phyloP scores from a whole-genome alignment of 2,329 filamentous ascomycete genomes.

The Phyllosticta capitalensis region DNA sequence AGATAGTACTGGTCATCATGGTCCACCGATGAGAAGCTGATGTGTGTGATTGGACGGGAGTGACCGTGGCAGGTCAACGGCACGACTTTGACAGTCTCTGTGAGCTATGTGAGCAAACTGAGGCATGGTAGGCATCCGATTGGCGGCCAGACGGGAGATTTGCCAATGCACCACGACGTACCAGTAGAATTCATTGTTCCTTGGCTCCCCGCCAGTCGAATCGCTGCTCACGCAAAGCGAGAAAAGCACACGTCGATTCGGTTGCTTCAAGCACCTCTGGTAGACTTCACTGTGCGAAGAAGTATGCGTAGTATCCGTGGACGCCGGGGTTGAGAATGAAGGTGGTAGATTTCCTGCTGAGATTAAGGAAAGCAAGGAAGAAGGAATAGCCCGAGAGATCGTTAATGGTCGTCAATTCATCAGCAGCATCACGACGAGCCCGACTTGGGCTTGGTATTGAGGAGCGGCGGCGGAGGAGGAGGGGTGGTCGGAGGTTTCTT shows the following conservation, averaged over 20 bases:
- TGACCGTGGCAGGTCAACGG: slow-evolving; percentile 92
- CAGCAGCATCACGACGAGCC: background rate
- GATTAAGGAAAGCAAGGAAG: background rate
- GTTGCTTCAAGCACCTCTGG: background rate
- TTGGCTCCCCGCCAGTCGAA: background rate
- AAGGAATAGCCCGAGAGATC: background rate
- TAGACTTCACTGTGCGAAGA: background rate
- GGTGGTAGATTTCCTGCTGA: background rate
- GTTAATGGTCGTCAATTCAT: background rate
- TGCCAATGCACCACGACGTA: background rate
- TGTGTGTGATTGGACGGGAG: slow-evolving; percentile 82
- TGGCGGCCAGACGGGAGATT: background rate
- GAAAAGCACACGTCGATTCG: background rate
- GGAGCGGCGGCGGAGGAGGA: background rate
- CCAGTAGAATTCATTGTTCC: background rate
- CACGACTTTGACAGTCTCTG: slow-evolving; percentile 53
- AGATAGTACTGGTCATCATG: slow-evolving; percentile 82
- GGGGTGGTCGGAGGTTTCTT: background rate
- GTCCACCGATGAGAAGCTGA: slow-evolving; percentile 77
- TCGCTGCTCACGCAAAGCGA: background rate
- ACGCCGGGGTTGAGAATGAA: background rate
- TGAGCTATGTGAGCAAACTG: background rate
- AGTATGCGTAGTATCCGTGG: background rate
- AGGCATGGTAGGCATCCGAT: too few species aligned
- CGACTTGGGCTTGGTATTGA: background rate